A percentile compares a stretch with the other conserved stretches of the same genome.
Conservation (phyloP, 2,329 filamentous ascomycete genomes). For the Trichoderma oligosporum region DNA sequence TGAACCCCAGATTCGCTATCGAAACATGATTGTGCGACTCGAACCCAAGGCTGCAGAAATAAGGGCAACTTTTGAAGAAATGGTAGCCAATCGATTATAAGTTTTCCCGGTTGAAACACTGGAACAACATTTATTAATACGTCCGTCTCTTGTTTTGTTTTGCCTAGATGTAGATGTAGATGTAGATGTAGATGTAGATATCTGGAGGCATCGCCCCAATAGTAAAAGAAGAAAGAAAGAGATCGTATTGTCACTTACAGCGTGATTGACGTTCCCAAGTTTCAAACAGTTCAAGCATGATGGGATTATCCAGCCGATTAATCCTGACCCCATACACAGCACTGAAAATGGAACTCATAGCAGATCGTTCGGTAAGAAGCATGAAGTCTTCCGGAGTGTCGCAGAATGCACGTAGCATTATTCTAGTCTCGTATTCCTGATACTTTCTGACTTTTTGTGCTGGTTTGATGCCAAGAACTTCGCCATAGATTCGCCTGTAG, state of each 20-base stretch:
- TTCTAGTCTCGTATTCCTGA: background rate
- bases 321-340: constrained; percentile 7
- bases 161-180: too few relatives aligned
- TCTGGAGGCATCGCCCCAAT: too few relatives aligned
- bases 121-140: too few relatives aligned
- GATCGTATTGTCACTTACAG: background rate
- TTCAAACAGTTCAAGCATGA: background rate
- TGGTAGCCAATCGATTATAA: constrained; percentile 15
- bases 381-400: background rate
- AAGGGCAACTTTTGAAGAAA: constrained; percentile 11
- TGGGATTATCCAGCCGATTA: background rate
- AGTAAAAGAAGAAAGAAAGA: too few relatives aligned
- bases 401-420: background rate
- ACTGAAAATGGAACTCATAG: constrained; percentile 15
- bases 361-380: background rate
- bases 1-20: background rate
- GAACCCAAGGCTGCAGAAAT: constrained; percentile 9
- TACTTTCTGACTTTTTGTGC: background rate
- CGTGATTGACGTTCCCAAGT: background rate
- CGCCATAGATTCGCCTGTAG: background rate
- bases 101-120: background rate
- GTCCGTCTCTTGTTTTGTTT: too few relatives aligned
- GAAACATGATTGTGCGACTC: background rate
- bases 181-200: too few relatives aligned
- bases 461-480: background rate